Evolutionary conservation across 2,329 filamentous ascomycete genomes (phyloP).

Genomic region (Zymoseptoria crescenta): DNA sequence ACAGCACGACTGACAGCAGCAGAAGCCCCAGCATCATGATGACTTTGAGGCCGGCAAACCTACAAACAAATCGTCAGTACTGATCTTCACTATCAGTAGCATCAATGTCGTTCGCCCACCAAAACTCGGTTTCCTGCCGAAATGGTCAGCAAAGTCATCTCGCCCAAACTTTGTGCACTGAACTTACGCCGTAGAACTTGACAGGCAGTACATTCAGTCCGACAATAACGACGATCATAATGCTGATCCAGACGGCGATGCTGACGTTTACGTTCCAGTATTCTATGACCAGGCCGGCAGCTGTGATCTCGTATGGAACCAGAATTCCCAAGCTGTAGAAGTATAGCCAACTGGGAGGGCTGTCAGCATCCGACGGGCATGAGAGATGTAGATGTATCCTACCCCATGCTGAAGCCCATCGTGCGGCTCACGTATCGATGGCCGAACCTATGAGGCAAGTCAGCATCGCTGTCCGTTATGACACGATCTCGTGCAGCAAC

Average conservation of each 20-base stretch:
- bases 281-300: slow-evolving; percentile 29
- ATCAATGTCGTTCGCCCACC: slow-evolving; percentile 26
- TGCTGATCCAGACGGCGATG: slow-evolving; percentile 33
- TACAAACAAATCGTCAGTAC: not conserved
- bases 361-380: not conserved
- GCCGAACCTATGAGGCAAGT: slow-evolving; percentile 27
- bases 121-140: slow-evolving; percentile 41
- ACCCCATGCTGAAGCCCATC: slow-evolving; percentile 39
- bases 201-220: slow-evolving; percentile 43
- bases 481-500: not conserved
- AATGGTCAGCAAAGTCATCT: not conserved
- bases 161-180: not conserved
- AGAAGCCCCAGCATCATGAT: slow-evolving; percentile 45
- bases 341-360: slow-evolving; percentile 31
- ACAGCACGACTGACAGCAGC: slow-evolving; percentile 47
- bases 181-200: slow-evolving; percentile 35
- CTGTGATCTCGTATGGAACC: slow-evolving; percentile 32
- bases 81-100: not conserved
- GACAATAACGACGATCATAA: slow-evolving; percentile 34
- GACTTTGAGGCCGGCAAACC: slow-evolving; percentile 41
- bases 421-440: slow-evolving; percentile 38
- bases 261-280: slow-evolving; percentile 33
- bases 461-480: not conserved
- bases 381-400: not conserved
- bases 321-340: slow-evolving; percentile 35